These are phyloP conservation scores for Millerozyma acaciae DNA, from an alignment of 805 yeast genomes.

Conservation along the genomic window DNA sequence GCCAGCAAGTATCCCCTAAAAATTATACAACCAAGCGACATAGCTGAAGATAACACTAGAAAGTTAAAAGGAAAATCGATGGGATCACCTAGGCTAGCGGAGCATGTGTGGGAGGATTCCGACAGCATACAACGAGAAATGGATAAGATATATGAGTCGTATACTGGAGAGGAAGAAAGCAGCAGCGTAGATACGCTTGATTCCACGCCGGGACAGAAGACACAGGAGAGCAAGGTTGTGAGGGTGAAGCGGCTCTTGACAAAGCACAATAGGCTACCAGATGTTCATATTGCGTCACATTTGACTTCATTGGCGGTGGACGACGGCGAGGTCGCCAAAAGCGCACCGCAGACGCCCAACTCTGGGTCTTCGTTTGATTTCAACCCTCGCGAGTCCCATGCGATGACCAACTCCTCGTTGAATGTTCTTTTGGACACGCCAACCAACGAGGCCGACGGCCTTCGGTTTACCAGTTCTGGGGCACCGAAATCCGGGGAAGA, in stretches of 20 bases:
- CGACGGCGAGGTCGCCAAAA: slow-evolving; percentile 11
- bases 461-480: too few species aligned
- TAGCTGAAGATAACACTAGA: too few species aligned
- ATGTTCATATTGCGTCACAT: slow-evolving; percentile 23
- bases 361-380: slow-evolving; percentile 33
- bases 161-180: slow-evolving; percentile 9
- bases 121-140: slow-evolving; percentile 21
- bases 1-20: too few species aligned
- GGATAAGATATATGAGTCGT: slow-evolving; percentile 22
- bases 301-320: slow-evolving; percentile 17
- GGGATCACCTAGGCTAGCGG: too few species aligned
- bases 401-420: slow-evolving; percentile 32
- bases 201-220: slow-evolving; percentile 17
- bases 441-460: slow-evolving; percentile 14
- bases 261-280: slow-evolving; percentile 5
- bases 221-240: slow-evolving; percentile 3
- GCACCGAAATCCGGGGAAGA: background rate
- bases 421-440: slow-evolving; percentile 33
- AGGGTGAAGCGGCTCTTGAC: background rate
- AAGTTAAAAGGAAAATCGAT: too few species aligned
- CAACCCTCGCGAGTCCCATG: slow-evolving; percentile 15
- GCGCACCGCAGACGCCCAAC: slow-evolving; percentile 31
- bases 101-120: too few species aligned
- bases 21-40: too few species aligned
- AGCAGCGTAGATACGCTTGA: slow-evolving; percentile 27